Conservation (phyloP, 2,329 filamentous ascomycete genomes). For the Verticillium tricorpus region DNA sequence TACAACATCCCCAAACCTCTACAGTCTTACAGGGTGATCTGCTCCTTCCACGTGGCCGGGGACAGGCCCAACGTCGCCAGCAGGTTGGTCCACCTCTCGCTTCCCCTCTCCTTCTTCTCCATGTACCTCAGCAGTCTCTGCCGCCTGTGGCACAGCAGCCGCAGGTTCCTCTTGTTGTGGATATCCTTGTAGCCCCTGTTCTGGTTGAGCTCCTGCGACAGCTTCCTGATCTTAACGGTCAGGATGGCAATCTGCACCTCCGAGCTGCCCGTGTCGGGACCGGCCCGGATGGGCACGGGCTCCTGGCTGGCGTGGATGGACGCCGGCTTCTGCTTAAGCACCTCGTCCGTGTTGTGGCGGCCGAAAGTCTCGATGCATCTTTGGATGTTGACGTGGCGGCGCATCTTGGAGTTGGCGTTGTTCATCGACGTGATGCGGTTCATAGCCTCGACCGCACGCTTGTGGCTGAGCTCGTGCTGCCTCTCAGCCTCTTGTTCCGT, state of each 20-base stretch:
- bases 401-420: conserved; percentile 74
- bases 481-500: conserved; percentile 27
- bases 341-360: conserved; percentile 77
- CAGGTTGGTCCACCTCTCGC: conserved; percentile 83
- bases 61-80: conserved; percentile 79
- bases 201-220: conserved; percentile 67
- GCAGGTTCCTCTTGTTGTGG: conserved; percentile 87
- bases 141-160: conserved; percentile 78
- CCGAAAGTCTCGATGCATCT: conserved; percentile 86
- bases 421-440: conserved; percentile 72
- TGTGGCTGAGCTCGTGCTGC: conserved; percentile 52
- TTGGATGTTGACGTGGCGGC: conserved; percentile 74
- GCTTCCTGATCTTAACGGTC: conserved; percentile 84
- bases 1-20: conserved; percentile 29
- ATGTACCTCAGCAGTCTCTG: conserved; percentile 88
- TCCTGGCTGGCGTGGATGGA: conserved; percentile 37
- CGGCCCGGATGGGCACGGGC: conserved; percentile 56
- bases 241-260: conserved; percentile 98
- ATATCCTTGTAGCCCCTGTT: conserved; percentile 77
- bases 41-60: conserved; percentile 83
- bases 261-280: conserved; percentile 87
- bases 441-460: conserved; percentile 70
- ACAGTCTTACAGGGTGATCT: conserved; percentile 67
- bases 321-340: conserved; percentile 58
- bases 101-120: conserved; percentile 83